phyloP scores from a whole-genome alignment of 2,329 filamentous ascomycete genomes.

The Rhynchosporium graminicola region DNA sequence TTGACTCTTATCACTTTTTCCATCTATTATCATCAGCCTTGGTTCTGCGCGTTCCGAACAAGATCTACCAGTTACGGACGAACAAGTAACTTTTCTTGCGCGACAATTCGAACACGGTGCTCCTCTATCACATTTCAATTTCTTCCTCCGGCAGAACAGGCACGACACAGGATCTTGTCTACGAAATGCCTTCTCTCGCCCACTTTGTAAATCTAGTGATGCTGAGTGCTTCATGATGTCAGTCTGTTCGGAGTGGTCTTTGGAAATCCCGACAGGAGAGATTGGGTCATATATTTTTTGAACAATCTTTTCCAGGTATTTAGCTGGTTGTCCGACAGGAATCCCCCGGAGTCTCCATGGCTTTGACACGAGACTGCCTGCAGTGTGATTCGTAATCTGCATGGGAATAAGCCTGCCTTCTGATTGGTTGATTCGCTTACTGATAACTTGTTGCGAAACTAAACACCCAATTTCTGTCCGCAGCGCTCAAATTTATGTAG shows the following conservation, averaged over 20 bases:
- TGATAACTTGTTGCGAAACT: background rate
- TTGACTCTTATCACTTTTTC: background rate
- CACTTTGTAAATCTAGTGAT: background rate
- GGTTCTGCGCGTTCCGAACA: background rate
- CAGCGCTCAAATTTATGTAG: background rate
- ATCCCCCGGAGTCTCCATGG: background rate
- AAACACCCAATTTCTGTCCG: background rate
- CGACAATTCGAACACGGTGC: constrained; percentile 35
- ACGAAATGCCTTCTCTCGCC: constrained; percentile 23
- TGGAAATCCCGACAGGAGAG: background rate
- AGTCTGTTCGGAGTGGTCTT: background rate
- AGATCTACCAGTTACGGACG: constrained; percentile 7
- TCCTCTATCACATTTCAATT: constrained; percentile 34
- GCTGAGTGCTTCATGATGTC: constrained; percentile 3
- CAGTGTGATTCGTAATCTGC: background rate
- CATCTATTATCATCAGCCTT: background rate
- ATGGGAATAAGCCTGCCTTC: background rate
- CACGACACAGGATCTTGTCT: constrained; percentile 36
- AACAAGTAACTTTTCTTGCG: constrained; percentile 23
- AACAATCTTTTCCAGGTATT: background rate
- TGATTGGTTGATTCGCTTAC: background rate
- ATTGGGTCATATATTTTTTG: background rate
- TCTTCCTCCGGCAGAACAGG: constrained; percentile 33
- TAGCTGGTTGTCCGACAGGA: background rate
- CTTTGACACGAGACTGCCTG: background rate